Conservation (phyloP, 2,329 filamentous ascomycete species). For the Talaromyces rugulosus region DNA sequence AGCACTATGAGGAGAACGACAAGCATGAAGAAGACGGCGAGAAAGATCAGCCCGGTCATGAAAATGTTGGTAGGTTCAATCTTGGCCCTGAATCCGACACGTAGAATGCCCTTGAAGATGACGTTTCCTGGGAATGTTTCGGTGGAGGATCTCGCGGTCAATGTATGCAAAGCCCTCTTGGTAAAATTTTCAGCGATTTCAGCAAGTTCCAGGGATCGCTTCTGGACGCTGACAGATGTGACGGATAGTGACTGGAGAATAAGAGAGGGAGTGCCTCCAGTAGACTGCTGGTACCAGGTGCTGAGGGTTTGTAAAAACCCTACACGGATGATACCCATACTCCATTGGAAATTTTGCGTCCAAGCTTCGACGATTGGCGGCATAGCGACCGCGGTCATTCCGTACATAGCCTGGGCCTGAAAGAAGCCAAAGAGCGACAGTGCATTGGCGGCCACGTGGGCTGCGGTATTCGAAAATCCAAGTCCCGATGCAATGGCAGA, state of each 20-base stretch:
- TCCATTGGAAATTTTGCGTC: slow-evolving; percentile 98
- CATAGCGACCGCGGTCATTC: slow-evolving; percentile 75
- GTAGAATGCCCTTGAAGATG: slow-evolving; percentile 75
- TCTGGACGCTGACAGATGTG: slow-evolving; percentile 78
- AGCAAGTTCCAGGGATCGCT: slow-evolving; percentile 47
- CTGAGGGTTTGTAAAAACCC: slow-evolving; percentile 81
- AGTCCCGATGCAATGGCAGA: slow-evolving; percentile 86
- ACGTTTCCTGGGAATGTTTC: slow-evolving; percentile 44
- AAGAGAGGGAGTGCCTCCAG: slow-evolving; percentile 79
- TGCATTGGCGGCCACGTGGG: slow-evolving; percentile 89
- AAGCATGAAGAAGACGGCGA: slow-evolving; percentile 75
- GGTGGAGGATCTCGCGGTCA: slow-evolving; percentile 54
- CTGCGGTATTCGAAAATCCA: slow-evolving; percentile 88
- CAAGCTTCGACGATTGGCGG: slow-evolving; percentile 87
- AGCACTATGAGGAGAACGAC: slow-evolving; percentile 67
- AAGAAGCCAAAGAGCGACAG: slow-evolving; percentile 94
- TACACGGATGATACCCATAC: slow-evolving; percentile 88
- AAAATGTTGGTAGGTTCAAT: slow-evolving; percentile 93
- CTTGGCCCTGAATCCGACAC: slow-evolving; percentile 77
- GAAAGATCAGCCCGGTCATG: slow-evolving; percentile 85
- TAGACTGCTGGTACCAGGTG: slow-evolving; percentile 93
- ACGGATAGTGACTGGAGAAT: slow-evolving; percentile 70
- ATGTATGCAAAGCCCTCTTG: slow-evolving; percentile 30
- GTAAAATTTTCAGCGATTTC: not conserved
- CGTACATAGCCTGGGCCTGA: slow-evolving; percentile 88